These are phyloP conservation scores for Rhizophagus sp. DNA, from an alignment of 192 early-diverging fungal species.

Conservation along the genomic window DNA sequence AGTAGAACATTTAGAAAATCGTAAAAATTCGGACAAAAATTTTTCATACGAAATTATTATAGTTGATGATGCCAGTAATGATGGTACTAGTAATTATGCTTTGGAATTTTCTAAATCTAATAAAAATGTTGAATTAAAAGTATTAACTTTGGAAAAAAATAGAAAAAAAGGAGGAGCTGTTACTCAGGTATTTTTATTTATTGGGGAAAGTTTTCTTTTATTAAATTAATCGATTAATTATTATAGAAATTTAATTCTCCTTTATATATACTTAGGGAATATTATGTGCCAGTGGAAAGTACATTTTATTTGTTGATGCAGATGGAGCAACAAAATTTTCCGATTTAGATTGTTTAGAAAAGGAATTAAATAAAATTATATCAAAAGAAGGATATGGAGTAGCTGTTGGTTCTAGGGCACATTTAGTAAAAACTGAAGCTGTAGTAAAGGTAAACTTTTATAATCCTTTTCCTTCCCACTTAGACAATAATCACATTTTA, in stretches of 20 bases:
- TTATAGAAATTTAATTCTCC: background rate
- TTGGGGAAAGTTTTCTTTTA: background rate
- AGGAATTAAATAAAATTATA: slow-evolving; percentile 40
- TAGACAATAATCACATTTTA: background rate
- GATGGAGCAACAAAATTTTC: slow-evolving; percentile 94
- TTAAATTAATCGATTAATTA: background rate
- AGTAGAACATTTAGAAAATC: slow-evolving; percentile 61
- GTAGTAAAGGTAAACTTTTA: slow-evolving; percentile 72
- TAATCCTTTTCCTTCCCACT: background rate
- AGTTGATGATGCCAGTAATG: slow-evolving; percentile 90
- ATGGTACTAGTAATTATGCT: slow-evolving; percentile 71
- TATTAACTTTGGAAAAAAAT: slow-evolving; percentile 79
- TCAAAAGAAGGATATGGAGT: slow-evolving; percentile 57
- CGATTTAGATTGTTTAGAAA: slow-evolving; percentile 71
- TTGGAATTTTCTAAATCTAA: slow-evolving; percentile 64
- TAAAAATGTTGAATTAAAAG: slow-evolving; percentile 60
- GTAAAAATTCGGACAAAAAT: slow-evolving; percentile 33
- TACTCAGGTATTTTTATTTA: slow-evolving; percentile 61
- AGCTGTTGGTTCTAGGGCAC: slow-evolving; percentile 89
- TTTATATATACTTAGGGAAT: slow-evolving; percentile 65
- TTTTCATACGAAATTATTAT: slow-evolving; percentile 87
- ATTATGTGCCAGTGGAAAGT: slow-evolving; percentile 70
- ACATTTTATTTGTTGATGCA: slow-evolving; percentile 90
- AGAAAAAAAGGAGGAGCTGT: slow-evolving; percentile 94
- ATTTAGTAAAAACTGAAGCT: slow-evolving; percentile 81